Evolutionary conservation across 1,139 yeast species (phyloP).

Genomic region (Sugiyamaella xylanicola): DNA sequence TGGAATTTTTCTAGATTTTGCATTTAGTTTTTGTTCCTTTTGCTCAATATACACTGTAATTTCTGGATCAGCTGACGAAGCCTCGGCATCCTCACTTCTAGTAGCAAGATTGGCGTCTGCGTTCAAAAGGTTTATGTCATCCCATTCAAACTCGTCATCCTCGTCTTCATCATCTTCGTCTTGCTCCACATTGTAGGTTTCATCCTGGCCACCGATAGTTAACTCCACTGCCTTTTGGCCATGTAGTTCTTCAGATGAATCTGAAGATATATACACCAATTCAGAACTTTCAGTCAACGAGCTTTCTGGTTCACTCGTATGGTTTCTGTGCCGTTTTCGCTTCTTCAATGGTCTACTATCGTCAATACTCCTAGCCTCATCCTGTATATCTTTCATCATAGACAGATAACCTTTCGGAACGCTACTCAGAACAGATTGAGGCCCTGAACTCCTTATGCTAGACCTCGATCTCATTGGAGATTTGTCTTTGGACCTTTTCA

Average conservation of each 20-base stretch:
- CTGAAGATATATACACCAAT: conserved; percentile 19
- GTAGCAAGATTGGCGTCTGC: conserved; percentile 15
- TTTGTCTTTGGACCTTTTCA: conserved; percentile 19
- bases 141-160: conserved; percentile 47
- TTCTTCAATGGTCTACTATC: conserved; percentile 35
- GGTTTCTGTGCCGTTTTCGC: conserved; percentile 25
- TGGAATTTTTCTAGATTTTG: conserved; percentile 12
- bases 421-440: conserved; percentile 18
- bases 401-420: conserved; percentile 46
- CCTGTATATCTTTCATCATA: conserved; percentile 43
- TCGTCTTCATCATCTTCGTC: conserved; percentile 36
- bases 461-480: conserved; percentile 13
- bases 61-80: conserved; percentile 19
- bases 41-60: conserved; percentile 10
- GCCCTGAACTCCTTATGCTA: background rate
- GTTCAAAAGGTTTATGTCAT: conserved; percentile 34
- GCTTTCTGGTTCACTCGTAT: conserved; percentile 59
- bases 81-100: conserved; percentile 43
- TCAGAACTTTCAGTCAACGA: conserved; percentile 63
- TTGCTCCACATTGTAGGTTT: conserved; percentile 16
- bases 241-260: conserved; percentile 20
- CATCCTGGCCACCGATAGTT: conserved; percentile 22
- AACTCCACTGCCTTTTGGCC: no score
- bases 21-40: background rate
- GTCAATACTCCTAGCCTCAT: conserved; percentile 25